These are phyloP conservation scores for Colletotrichum coccodes DNA, from an alignment of 2,329 filamentous ascomycete species.

Conservation along the genomic window DNA sequence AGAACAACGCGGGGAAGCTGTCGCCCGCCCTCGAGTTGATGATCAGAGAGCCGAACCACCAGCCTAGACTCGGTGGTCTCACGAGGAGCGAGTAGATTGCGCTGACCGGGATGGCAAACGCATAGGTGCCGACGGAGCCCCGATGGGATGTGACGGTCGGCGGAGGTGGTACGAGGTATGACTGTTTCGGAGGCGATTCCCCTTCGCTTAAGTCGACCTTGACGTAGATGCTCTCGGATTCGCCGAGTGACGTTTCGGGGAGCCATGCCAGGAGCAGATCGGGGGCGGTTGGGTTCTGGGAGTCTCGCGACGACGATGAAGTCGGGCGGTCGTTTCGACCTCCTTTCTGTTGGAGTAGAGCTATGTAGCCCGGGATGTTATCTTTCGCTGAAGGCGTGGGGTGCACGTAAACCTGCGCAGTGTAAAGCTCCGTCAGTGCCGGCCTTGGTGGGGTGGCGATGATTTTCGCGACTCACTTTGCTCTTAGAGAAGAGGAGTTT, in stretches of 20 bases:
- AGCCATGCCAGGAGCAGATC: slow-evolving; percentile 93
- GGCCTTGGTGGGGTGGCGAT: slow-evolving; percentile 10
- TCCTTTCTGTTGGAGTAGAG: slow-evolving; percentile 89
- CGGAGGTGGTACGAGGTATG: slow-evolving; percentile 90
- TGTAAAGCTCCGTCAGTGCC: slow-evolving; percentile 31
- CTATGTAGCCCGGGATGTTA: slow-evolving; percentile 94
- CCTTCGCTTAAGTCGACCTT: slow-evolving; percentile 92
- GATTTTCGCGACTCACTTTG: slow-evolving; percentile 70
- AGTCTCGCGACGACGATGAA: slow-evolving; percentile 50
- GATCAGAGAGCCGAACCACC: slow-evolving; percentile 98
- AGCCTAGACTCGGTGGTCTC: slow-evolving; percentile 90
- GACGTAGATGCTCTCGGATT: slow-evolving; percentile 88
- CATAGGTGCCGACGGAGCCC: slow-evolving; percentile 79
- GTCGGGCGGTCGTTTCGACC: slow-evolving; percentile 51
- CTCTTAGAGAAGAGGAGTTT: slow-evolving; percentile 96
- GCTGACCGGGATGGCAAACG: slow-evolving; percentile 90
- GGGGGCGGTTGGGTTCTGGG: slow-evolving; percentile 63
- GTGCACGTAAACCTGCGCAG: slow-evolving; percentile 87
- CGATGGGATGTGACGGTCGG: slow-evolving; percentile 84
- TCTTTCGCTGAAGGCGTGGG: slow-evolving; percentile 93
- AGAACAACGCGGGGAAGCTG: slow-evolving; percentile 95
- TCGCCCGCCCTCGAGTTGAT: slow-evolving; percentile 93
- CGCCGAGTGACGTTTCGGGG: slow-evolving; percentile 87
- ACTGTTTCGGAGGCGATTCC: slow-evolving; percentile 83
- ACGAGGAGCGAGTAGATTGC: slow-evolving; percentile 92